Conservation (phyloP, 495 filamentous ascomycete species). For the Terfezia claveryi region DNA sequence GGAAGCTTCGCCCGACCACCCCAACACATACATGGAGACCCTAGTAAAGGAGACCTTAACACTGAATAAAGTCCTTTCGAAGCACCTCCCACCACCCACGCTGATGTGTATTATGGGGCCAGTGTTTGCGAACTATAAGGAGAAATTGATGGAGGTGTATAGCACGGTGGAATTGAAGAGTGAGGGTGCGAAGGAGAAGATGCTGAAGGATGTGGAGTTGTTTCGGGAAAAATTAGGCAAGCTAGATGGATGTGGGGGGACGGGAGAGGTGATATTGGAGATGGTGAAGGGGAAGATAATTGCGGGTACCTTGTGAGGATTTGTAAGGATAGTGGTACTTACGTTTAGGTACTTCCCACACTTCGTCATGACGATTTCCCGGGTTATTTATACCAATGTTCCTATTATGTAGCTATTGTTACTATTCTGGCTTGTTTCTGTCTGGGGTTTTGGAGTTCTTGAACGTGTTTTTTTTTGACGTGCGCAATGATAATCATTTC, state of each 20-base stretch:
- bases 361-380: too few relatives aligned
- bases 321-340: too few relatives aligned
- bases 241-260: slow-evolving; percentile 56
- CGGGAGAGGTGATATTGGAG: slow-evolving; percentile 42
- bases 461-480: too few relatives aligned
- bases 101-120: slow-evolving; percentile 73
- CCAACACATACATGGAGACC: slow-evolving; percentile 72
- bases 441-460: too few relatives aligned
- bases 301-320: slow-evolving; percentile 6
- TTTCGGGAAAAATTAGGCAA: slow-evolving; percentile 54
- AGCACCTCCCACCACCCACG: slow-evolving; percentile 57
- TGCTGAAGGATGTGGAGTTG: slow-evolving; percentile 57
- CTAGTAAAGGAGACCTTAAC: slow-evolving; percentile 73
- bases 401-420: too few relatives aligned
- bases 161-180: slow-evolving; percentile 41
- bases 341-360: too few relatives aligned
- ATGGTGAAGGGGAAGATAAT: slow-evolving; percentile 43
- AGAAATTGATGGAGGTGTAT: slow-evolving; percentile 59
- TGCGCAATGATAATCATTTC: too few relatives aligned
- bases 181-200: slow-evolving; percentile 45
- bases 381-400: too few relatives aligned
- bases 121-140: slow-evolving; percentile 69
- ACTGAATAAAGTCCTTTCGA: slow-evolving; percentile 67
- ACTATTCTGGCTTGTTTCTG: too few relatives aligned
- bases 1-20: slow-evolving; percentile 29